phyloP scores from a whole-genome alignment of 208 protist species.

The Leishmania guyanensis region DNA sequence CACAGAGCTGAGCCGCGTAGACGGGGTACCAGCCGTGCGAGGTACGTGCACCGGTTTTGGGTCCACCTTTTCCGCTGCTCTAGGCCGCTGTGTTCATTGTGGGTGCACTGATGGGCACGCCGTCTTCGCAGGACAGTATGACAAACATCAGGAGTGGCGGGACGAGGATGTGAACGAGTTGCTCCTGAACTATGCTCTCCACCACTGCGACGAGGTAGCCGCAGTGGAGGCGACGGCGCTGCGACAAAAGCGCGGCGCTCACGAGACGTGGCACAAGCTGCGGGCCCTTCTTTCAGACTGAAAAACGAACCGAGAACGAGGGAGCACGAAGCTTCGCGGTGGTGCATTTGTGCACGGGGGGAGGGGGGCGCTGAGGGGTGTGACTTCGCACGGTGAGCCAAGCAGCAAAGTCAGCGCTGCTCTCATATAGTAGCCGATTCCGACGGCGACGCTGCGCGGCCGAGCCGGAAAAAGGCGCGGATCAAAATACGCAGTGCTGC shows the following conservation, averaged over 20 bases:
- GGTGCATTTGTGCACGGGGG: not conserved
- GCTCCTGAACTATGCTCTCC: slow-evolving; percentile 47
- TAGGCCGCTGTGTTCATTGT: slow-evolving; percentile 56
- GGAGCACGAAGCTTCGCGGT: not conserved
- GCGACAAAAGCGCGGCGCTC: slow-evolving; percentile 30
- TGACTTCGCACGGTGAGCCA: not conserved
- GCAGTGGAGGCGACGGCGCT: slow-evolving; percentile 60
- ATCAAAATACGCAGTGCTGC: not conserved
- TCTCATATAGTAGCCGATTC: not conserved
- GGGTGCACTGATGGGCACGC: slow-evolving; percentile 69
- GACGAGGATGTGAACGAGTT: slow-evolving; percentile 51
- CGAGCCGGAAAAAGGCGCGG: not conserved
- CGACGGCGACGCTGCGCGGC: not conserved
- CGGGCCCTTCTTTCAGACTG: slow-evolving; percentile 28
- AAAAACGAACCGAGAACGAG: not conserved
- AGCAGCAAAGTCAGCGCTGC: not conserved
- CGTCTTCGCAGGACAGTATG: slow-evolving; percentile 25
- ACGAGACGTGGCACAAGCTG: slow-evolving; percentile 45
- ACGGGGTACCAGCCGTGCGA: slow-evolving; percentile 68
- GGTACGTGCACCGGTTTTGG: slow-evolving; percentile 79
- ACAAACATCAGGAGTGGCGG: slow-evolving; percentile 53
- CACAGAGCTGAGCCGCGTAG: slow-evolving; percentile 53
- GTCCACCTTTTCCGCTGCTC: slow-evolving; percentile 48
- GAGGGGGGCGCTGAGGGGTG: not conserved
- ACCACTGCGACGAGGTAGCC: slow-evolving; percentile 69